A percentile compares a stretch with the other conserved stretches of the same genome.
Evolutionary conservation across 768 basidiomycete species (phyloP).

Genomic region (Macrolepiota albuminosa): DNA sequence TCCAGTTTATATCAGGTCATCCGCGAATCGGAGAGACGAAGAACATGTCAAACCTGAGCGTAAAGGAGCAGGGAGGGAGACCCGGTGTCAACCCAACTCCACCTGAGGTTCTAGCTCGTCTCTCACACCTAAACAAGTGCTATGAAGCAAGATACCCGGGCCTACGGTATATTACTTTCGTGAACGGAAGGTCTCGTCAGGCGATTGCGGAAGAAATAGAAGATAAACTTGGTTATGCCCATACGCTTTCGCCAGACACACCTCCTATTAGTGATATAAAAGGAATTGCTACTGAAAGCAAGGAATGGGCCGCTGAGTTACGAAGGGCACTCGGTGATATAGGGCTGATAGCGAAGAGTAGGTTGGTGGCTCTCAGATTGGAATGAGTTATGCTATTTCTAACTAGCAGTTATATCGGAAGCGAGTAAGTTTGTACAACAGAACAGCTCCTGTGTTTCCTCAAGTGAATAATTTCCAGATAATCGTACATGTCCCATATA

Average conservation of each 20-base stretch:
- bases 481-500: background rate
- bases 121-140: slow-evolving; percentile 69
- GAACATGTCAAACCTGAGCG: slow-evolving; percentile 70
- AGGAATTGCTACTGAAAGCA: slow-evolving; percentile 31
- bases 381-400: slow-evolving; percentile 19
- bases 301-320: slow-evolving; percentile 64
- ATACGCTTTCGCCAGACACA: slow-evolving; percentile 41
- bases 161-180: slow-evolving; percentile 87
- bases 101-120: slow-evolving; percentile 67
- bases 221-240: slow-evolving; percentile 47
- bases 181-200: slow-evolving; percentile 74
- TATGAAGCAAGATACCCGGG: slow-evolving; percentile 75
- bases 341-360: slow-evolving; percentile 70
- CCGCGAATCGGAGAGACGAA: slow-evolving; percentile 85
- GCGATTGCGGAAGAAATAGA: slow-evolving; percentile 81
- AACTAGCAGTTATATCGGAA: background rate
- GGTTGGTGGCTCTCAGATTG: slow-evolving; percentile 45
- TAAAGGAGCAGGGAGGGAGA: slow-evolving; percentile 67
- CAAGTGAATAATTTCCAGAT: background rate
- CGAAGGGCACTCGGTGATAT: slow-evolving; percentile 70
- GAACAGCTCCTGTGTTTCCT: background rate
- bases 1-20: slow-evolving; percentile 75
- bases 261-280: slow-evolving; percentile 33
- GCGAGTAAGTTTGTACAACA: slow-evolving; percentile 5
- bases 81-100: slow-evolving; percentile 48